These are phyloP conservation scores for Neocucurbitaria cava DNA, from an alignment of 2,329 filamentous ascomycete genomes.

Conservation along the genomic window DNA sequence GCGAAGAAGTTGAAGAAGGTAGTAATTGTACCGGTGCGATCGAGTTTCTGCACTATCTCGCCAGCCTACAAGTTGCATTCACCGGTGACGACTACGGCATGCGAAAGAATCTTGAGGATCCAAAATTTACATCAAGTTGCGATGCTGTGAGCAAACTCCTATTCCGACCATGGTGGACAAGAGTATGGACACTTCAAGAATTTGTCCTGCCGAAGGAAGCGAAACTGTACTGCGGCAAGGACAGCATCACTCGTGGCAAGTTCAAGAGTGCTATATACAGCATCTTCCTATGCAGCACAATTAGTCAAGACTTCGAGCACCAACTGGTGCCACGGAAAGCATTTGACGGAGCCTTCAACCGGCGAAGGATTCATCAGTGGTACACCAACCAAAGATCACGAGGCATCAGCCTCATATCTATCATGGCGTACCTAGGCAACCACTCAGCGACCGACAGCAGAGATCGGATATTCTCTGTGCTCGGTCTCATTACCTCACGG, in stretches of 20 bases:
- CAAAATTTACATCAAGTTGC: constrained; percentile 26
- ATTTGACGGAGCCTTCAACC: constrained; percentile 40
- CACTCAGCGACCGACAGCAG: constrained; percentile 36
- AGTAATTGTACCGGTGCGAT: constrained; percentile 35
- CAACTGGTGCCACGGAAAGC: constrained; percentile 30
- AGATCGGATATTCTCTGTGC: constrained; percentile 39
- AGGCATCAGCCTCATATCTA: constrained; percentile 33
- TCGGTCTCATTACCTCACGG: constrained; percentile 32
- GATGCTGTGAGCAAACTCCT: constrained; percentile 31
- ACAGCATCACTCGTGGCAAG: constrained; percentile 30
- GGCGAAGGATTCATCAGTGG: constrained; percentile 38
- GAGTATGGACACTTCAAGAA: constrained; percentile 41
- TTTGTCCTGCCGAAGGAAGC: constrained; percentile 38
- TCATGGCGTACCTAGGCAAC: constrained; percentile 39
- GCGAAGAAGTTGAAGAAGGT: constrained; percentile 22
- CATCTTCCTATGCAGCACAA: constrained; percentile 35
- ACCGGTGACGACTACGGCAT: constrained; percentile 22
- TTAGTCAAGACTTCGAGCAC: constrained; percentile 28
- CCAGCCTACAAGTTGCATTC: constrained; percentile 24
- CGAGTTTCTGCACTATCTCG: constrained; percentile 31
- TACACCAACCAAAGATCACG: constrained; percentile 17
- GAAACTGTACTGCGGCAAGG: constrained; percentile 32
- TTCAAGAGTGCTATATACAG: constrained; percentile 41
- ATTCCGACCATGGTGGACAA: constrained; percentile 36
- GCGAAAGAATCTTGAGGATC: constrained; percentile 21